Percentiles rank a stretch among this genome's conserved stretches.
Evolutionary conservation across 2,329 filamentous ascomycete species (phyloP).

Genomic region (Xylaria sp.): DNA sequence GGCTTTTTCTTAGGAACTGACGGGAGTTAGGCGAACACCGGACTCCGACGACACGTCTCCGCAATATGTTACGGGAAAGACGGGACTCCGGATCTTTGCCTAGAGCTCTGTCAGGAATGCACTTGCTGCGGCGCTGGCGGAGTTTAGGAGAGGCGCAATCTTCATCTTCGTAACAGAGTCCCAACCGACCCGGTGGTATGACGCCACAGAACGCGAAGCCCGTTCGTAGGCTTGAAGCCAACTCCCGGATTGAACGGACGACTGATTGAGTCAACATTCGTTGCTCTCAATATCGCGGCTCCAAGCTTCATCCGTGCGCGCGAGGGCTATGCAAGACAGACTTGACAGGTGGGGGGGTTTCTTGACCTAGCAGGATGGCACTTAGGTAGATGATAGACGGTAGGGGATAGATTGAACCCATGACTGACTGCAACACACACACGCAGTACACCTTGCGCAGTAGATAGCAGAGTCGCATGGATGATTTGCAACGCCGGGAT

Average conservation of each 20-base stretch:
- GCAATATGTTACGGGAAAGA: not conserved
- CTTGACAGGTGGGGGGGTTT: not conserved
- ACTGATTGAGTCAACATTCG: not conserved
- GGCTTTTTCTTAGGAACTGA: too few relatives aligned
- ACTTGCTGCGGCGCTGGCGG: not conserved
- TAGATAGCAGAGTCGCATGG: too few relatives aligned
- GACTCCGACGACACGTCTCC: not conserved
- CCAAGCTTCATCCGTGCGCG: not conserved
- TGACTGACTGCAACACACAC: too few relatives aligned
- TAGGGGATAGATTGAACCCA: too few relatives aligned
- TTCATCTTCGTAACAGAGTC: too few relatives aligned
- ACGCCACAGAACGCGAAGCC: not conserved
- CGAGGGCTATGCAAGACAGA: not conserved
- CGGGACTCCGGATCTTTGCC: not conserved
- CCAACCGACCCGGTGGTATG: not conserved
- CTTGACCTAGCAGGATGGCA: too few relatives aligned
- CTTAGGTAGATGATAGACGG: too few relatives aligned
- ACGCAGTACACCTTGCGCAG: too few relatives aligned
- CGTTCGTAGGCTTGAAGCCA: too few relatives aligned
- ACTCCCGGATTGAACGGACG: not conserved
- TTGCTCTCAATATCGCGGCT: not conserved
- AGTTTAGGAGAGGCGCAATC: not conserved
- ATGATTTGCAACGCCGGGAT: too few relatives aligned
- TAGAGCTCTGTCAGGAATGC: not conserved
- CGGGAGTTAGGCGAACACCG: too few relatives aligned